Base-by-base conservation (phyloP, 805 yeast genomes). In the Yarrowia porcina region DNA sequence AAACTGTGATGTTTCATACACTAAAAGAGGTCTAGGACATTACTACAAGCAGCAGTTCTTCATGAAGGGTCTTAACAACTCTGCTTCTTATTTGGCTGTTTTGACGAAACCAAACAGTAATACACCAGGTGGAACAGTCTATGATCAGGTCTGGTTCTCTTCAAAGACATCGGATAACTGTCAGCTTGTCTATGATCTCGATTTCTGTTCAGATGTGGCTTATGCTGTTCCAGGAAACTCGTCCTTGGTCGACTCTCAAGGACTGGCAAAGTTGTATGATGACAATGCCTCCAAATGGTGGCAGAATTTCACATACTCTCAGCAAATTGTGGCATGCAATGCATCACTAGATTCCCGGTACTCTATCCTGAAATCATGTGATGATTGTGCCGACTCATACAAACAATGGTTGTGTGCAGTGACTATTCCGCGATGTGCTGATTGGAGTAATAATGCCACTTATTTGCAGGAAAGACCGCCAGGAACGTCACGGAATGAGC, bases 391-490 rank as follows among this genome's bases (percentile, higher is more conserved):
- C 0, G 67, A 72, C 1, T 80, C 92, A 1, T 93, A 93, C 72
- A 84, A 83, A 68, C 80, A 86, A 68, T 93, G 99, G 99, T 79
- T 94, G 18, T 93, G 99, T 74, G 80, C 96, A 0, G 90, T 90
- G 4, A 79, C 90, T 0, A 89, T 93, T 6, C 98, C 98, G 0
- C 77, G 97, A 30, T 93, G 99, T 69, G 79, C 89, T 1, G 84
- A 76, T 54, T 69, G 72, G 71, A 33, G 70, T n/a, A 63, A 65
- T 45, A 61, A 66, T 44, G 70, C 69, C 6, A 32, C 69, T 2
- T 76, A 67, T 39, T 87, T 13, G 66, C 71, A 13, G 71, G 81
- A 68, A 27, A 77, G 96, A 33, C 72, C 75, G 3, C 76, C 76
- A 5, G 79, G 79, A 15, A 72, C 77, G 4, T 85, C 89, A 11